These are phyloP conservation scores for Fusarium sacchari DNA, from an alignment of 2,329 filamentous ascomycete species.

Conservation along the genomic window DNA sequence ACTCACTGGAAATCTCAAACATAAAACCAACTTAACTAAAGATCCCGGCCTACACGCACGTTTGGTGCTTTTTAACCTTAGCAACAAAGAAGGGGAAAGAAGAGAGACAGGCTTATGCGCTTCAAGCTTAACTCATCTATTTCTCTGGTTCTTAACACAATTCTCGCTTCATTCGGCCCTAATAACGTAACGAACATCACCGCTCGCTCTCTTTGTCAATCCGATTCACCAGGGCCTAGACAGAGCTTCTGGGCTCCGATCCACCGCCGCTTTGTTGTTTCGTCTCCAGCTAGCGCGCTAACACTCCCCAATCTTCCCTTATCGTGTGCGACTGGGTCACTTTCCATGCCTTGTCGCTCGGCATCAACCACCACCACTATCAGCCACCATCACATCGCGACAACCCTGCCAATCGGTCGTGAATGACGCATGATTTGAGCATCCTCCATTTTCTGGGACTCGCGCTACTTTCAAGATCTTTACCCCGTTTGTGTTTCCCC, in stretches of 20 bases:
- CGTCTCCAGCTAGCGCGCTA: conserved; percentile 22
- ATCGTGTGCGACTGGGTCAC: conserved; percentile 26
- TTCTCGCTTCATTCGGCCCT: neutral
- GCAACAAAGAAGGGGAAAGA: conserved; percentile 7
- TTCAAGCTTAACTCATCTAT: neutral
- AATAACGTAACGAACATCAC: neutral
- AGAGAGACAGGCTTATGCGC: neutral
- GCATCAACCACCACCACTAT: conserved; percentile 26
- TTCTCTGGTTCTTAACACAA: neutral
- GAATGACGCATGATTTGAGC: conserved; percentile 4
- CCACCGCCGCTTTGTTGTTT: conserved; percentile 31
- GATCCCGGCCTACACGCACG: neutral
- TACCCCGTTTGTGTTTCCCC: neutral
- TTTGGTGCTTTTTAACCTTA: neutral
- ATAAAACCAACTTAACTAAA: neutral
- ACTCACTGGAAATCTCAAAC: neutral
- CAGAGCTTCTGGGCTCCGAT: conserved; percentile 40
- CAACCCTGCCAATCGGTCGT: conserved; percentile 18
- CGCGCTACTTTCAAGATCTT: neutral
- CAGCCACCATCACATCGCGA: conserved; percentile 31
- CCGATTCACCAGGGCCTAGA: conserved; percentile 11
- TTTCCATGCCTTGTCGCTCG: conserved; percentile 31
- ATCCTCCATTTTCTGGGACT: conserved; percentile 1
- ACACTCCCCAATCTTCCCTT: conserved; percentile 19
- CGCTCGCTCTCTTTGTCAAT: conserved; percentile 26